Conservation (phyloP, 2,329 filamentous ascomycete species). For the Beauveria caledonica region DNA sequence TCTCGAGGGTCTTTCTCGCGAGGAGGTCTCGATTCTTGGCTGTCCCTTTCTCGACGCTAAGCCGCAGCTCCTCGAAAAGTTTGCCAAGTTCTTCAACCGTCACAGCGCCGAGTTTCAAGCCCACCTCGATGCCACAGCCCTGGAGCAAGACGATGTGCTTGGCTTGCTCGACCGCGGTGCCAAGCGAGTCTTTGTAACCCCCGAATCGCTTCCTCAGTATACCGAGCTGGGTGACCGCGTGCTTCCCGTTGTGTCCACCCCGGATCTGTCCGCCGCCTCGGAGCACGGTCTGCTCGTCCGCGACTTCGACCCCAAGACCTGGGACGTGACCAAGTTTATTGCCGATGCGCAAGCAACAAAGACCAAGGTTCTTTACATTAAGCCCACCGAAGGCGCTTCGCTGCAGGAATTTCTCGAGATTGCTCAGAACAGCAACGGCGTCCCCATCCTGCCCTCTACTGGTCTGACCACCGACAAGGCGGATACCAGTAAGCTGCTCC, state of each 20-base stretch:
- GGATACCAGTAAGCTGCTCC: conserved; percentile 42
- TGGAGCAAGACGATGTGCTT: conserved; percentile 65
- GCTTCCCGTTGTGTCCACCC: conserved; percentile 41
- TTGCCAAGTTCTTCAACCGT: conserved; percentile 39
- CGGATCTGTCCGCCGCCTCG: conserved; percentile 36
- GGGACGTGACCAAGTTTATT: conserved; percentile 35
- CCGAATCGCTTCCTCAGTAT: conserved; percentile 55
- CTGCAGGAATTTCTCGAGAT: conserved; percentile 39
- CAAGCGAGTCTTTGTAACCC: conserved; percentile 71
- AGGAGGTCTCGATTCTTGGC: conserved; percentile 52
- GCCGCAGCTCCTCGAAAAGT: conserved; percentile 37
- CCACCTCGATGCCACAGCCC: conserved; percentile 67
- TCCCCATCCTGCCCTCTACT: conserved; percentile 68
- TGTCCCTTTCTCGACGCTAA: conserved; percentile 50
- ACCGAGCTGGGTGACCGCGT: conserved; percentile 49
- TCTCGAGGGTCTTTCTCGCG: conserved; percentile 44
- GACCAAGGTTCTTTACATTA: conserved; percentile 41
- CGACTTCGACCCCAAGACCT: conserved; percentile 38
- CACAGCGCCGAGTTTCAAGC: conserved; percentile 48
- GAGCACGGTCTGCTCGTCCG: conserved; percentile 44
- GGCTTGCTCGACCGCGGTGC: conserved; percentile 79
- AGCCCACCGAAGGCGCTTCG: conserved; percentile 38
- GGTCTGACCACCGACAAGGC: conserved; percentile 60
- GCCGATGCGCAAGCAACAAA: conserved; percentile 38
- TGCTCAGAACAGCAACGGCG: conserved; percentile 44